These are phyloP conservation scores for Pseudocercospora fuligena DNA, from an alignment of 2,329 filamentous ascomycete species.

Conservation along the genomic window DNA sequence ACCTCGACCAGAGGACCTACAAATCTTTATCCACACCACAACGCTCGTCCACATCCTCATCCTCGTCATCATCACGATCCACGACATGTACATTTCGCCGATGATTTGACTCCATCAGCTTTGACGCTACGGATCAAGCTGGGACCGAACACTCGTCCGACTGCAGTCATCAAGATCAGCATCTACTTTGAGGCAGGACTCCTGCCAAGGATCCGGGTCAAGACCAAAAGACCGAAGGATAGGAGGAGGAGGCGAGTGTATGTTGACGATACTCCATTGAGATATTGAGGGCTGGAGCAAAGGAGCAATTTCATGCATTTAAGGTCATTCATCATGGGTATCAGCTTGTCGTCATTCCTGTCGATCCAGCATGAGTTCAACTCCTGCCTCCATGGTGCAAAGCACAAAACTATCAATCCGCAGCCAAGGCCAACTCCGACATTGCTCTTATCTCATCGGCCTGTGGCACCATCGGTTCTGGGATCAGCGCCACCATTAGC, in stretches of 20 bases:
- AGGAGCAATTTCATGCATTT: neutral
- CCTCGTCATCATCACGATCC: neutral
- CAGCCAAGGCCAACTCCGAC: neutral
- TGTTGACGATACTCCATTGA: slow-evolving; percentile 63
- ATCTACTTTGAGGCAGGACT: slow-evolving; percentile 35
- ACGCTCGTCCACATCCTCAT: neutral
- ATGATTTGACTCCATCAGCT: slow-evolving; percentile 34
- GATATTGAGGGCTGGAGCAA: slow-evolving; percentile 5
- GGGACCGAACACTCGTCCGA: slow-evolving; percentile 33
- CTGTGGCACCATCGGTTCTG: slow-evolving; percentile 48
- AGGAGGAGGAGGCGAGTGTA: slow-evolving; percentile 52
- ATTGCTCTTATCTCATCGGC: slow-evolving; percentile 34
- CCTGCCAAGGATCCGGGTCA: slow-evolving; percentile 38
- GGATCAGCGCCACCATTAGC: slow-evolving; percentile 40
- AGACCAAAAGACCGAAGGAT: slow-evolving; percentile 33
- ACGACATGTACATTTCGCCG: slow-evolving; percentile 34
- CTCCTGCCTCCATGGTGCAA: neutral
- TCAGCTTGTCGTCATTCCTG: slow-evolving; percentile 9
- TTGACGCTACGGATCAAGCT: slow-evolving; percentile 36
- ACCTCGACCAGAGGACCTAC: neutral
- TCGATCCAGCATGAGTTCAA: slow-evolving; percentile 1
- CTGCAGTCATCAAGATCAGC: slow-evolving; percentile 38
- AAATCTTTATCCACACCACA: neutral
- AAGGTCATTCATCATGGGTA: slow-evolving; percentile 17
- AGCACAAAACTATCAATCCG: neutral